phyloP scores from a whole-genome alignment of 2,329 filamentous ascomycete species.

The Aspergillus pseudotamarii region DNA sequence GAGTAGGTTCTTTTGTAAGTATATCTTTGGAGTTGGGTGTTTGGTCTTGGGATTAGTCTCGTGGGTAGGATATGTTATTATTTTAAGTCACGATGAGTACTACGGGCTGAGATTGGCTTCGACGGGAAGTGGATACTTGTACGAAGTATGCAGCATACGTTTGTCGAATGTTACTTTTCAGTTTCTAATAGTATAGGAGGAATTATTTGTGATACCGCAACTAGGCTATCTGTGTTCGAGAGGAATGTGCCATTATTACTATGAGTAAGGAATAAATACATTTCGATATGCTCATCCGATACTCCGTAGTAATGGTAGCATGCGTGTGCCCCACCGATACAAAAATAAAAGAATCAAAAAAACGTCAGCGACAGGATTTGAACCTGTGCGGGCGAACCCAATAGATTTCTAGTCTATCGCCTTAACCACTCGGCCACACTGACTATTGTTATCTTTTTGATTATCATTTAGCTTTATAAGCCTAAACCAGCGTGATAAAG shows the following conservation, averaged over 20 bases:
- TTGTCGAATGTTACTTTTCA: too few relatives aligned
- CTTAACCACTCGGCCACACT: background rate
- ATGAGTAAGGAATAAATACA: background rate
- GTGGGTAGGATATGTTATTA: too few relatives aligned
- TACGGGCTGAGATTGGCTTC: too few relatives aligned
- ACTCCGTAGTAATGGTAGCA: background rate
- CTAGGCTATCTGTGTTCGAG: accelerated
- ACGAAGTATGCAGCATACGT: too few relatives aligned
- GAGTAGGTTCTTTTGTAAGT: background rate
- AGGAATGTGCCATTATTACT: accelerated
- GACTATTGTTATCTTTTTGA: background rate
- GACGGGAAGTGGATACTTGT: too few relatives aligned
- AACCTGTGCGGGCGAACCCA: background rate
- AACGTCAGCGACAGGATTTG: background rate
- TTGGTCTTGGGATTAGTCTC: too few relatives aligned
- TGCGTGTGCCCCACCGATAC: too few relatives aligned
- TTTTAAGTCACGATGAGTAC: too few relatives aligned
- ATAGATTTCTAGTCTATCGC: background rate
- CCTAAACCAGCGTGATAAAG: too few relatives aligned
- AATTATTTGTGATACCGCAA: accelerated
- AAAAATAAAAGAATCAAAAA: background rate
- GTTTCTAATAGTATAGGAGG: too few relatives aligned
- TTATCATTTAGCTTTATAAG: accelerated
- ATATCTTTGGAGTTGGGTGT: background rate
- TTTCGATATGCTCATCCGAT: background rate